Evolutionary conservation across 2,329 filamentous ascomycete genomes (phyloP), one percentile per base, ranked within the genome.

Genomic region (Fusarium sp.): DNA sequence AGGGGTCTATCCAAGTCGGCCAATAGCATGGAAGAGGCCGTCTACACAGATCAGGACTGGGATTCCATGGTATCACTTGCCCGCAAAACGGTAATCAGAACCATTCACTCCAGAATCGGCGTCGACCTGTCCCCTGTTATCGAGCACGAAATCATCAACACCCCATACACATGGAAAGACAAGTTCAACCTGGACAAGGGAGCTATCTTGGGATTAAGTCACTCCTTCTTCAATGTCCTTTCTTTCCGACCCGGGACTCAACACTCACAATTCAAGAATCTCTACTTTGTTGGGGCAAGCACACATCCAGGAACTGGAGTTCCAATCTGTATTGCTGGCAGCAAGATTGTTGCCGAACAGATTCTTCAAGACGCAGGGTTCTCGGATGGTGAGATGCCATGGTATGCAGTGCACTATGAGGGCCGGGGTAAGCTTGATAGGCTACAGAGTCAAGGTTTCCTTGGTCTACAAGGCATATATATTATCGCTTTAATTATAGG

Each of bases 291-390:
- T 0, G 92, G 92, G 36, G 92, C 92, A 1, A 92, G 90, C 77
- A 93, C 92, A 22, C 92, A 95, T 83, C 92, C 93, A 0, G 93
- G 93, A 2, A 94, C 92, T 0, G 92, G 92, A 0, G 92, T 94
- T 22, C 93, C 93, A 4, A 93, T 94, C 64, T 91, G 92, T 29
- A 82, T 94, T 11, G 92, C 92, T 0, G 92, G 92, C 0, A 89
- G 90, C 10, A 92, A 90, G 79, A 86, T 94, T 65, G 85, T 84
- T 12, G 75, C 82, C 1, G 84, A 86, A 74, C 84, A 87, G 79
- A 82, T 86, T 20, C 75, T 86, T 1, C 44, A 27, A 12, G 60
- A 71, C 1, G 62, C 51, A 0, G 71, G 71, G 0, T 57, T 65
- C 10, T 57, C 67, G 42, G 67, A 31, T 1, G 20, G 61, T 5